Evolutionary conservation across 345 rosid genomes (phyloP), one percentile per base, ranked within the genome.

Genomic region (Lumnitzera littorea): DNA sequence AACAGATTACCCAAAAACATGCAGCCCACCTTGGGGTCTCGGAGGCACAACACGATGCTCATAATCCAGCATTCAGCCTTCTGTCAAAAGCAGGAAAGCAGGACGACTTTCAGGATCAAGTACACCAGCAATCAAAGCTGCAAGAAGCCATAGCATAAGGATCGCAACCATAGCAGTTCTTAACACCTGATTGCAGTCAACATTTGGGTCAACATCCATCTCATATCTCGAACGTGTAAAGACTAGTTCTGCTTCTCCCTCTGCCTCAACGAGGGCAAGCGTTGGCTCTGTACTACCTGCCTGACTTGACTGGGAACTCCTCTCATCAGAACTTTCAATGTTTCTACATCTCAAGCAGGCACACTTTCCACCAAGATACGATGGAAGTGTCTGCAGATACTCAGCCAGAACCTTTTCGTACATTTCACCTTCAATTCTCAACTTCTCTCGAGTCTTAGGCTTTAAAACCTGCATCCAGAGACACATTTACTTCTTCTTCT

Each of bases 291-390:
- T 58, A 60, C 50, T 65, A 57, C 29, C 57, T 20, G 69, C 69
- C 59, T 61, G 75, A 60, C 60, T 69, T 24, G 54, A 23, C 56
- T 13, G 66, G 41, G 69, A 61, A 69, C 16, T 70, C 51, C 2
- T 65, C 53, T 50, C 55, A 47, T 51, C 53, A 31, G 36, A 58
- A 57, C 50, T 53, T 56, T 56, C 68, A 24, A 62, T 50, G 62
- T 57, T 74, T 56, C 76, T 75, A 78, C 99, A 94, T 71, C 63
- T 76, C 55, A 62, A 73, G 73, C 99, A 94, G 48, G 71, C 65
- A 66, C 99, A 90, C 51, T 67, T 68, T 51, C 97, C 91, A 49
- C 97, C 99, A 46, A 94, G 96, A 79, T 77, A 94, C 20, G 81
- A 70, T 36, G 99, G 99, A 48, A 94, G 76, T 14, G 73, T 76